These are phyloP conservation scores for Candida silvicultrix DNA, from an alignment of 805 yeast species.

Conservation along the genomic window DNA sequence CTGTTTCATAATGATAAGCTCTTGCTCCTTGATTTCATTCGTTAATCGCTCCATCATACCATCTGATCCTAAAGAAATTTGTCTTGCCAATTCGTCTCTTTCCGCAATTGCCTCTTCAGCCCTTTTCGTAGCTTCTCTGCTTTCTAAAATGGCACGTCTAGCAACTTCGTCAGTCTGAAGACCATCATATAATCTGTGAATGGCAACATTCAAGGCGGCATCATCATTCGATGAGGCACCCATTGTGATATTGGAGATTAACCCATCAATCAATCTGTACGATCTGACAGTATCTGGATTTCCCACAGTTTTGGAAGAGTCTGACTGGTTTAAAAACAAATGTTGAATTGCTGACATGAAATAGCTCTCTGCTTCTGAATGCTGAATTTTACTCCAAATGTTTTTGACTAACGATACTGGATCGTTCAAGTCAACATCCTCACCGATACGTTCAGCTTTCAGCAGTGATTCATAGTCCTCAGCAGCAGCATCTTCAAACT, in stretches of 20 bases:
- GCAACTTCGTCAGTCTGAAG: constrained; percentile 86
- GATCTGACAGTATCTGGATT: constrained; percentile 43
- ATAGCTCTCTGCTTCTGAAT: constrained; percentile 43
- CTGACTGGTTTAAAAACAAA: constrained; percentile 36
- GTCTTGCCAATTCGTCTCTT: constrained; percentile 55
- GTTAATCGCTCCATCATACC: constrained; percentile 58
- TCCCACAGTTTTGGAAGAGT: constrained; percentile 36
- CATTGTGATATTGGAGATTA: constrained; percentile 55
- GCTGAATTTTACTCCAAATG: constrained; percentile 53
- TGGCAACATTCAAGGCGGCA: constrained; percentile 68
- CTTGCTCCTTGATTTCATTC: constrained; percentile 59
- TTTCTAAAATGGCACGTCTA: constrained; percentile 55
- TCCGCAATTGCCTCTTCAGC: constrained; percentile 56
- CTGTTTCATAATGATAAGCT: constrained; percentile 48
- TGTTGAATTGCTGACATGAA: constrained; percentile 48
- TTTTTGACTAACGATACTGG: constrained; percentile 64
- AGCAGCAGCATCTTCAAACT: constrained; percentile 50
- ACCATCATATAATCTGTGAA: constrained; percentile 63
- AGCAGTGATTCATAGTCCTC: constrained; percentile 45
- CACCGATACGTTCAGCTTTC: constrained; percentile 27
- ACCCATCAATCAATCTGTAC: constrained; percentile 56
- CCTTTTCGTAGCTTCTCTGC: constrained; percentile 43
- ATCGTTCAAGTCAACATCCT: constrained; percentile 38
- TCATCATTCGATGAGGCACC: constrained; percentile 43
- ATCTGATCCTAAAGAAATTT: constrained; percentile 69